These are phyloP conservation scores for Poteriospumella lacustris DNA, from an alignment of 108 stramenopile genomes.

Conservation along the genomic window DNA sequence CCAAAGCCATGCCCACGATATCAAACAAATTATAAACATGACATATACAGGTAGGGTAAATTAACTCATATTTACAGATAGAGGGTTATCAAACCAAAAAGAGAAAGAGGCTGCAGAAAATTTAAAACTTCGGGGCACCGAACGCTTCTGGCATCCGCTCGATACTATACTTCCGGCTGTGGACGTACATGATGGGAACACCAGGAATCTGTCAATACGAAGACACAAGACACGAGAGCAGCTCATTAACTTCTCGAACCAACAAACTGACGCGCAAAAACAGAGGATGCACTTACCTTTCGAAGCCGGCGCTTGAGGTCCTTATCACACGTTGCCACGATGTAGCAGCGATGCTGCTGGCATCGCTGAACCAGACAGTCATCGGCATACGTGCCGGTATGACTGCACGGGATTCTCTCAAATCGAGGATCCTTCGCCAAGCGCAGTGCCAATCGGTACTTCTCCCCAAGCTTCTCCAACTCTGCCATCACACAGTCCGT, in stretches of 20 bases:
- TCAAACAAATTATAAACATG: no score
- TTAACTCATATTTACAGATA: no score
- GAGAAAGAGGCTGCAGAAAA: no score
- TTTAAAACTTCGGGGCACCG: slow-evolving; percentile 50
- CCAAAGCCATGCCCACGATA: no score
- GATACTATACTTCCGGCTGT: slow-evolving; percentile 85
- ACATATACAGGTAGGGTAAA: no score
- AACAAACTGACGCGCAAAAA: neutral
- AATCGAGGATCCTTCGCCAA: slow-evolving; percentile 96
- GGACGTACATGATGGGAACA: slow-evolving; percentile 97
- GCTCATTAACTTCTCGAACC: neutral
- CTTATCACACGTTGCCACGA: slow-evolving; percentile 99
- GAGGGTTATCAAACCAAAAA: no score
- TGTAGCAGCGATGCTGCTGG: slow-evolving; percentile 88
- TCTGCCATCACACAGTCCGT: slow-evolving; percentile 98
- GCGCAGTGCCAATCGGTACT: slow-evolving; percentile 89
- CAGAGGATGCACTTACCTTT: slow-evolving; percentile 51
- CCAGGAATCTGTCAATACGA: slow-evolving; percentile 72
- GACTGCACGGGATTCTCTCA: slow-evolving; percentile 79
- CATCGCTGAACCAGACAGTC: slow-evolving; percentile 62
- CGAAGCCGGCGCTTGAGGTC: slow-evolving; percentile 87
- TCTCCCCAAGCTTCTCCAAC: slow-evolving; percentile 91
- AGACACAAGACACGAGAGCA: neutral
- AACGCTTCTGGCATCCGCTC: slow-evolving; percentile 97
- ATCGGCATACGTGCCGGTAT: slow-evolving; percentile 93